Base-by-base conservation (phyloP, 768 basidiomycete species). In the Amyloporia xantha region DNA sequence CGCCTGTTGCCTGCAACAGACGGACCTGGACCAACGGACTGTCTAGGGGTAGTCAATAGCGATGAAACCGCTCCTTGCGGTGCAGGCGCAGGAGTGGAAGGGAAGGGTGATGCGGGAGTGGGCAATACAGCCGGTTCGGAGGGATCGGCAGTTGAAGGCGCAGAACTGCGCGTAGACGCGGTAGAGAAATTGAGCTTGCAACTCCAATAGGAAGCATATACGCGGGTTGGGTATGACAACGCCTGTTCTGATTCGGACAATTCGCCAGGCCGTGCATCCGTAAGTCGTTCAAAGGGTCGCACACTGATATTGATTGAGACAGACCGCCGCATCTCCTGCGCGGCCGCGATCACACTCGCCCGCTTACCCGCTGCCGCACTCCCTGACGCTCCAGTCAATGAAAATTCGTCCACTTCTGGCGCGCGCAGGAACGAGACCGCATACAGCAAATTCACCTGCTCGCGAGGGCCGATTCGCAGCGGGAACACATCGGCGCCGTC, bases 371-470 rank as follows among this genome's bases (percentile, higher is more conserved):
- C 41, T 19, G 26, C 37, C 4, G 20, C 30, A 6, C 17, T 11
- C 15, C 13, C 51, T 11, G 26, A 13, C 11, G 46, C 36, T 5
- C 15, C 15, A 2, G 62, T 53, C 25, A 68, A 53, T 4, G 66
- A 60, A 44, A 71, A 48, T 11, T 79, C 72, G 50, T 67, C 67
- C 20, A 82, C 77, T 53, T 82, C 75, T 4, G 84, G 79, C 6
- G 81, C 74, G 20, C 74, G 76, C 55, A 88, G 70, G 61, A 93
- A 89, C 10, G 83, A 80, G n/a, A 96, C 89, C 1, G 86, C 85
- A 55, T 94, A 94, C 13, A 96, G 76, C 23, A 96, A 72, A 60
- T 94, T 95, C 59, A 82, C 88, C 65, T 95, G 92, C 33, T 91
- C 90, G 59, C 75, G 70, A 1, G 83, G 72, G 1, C 76, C 75